Evolutionary conservation across 1,284 basidiomycete species (phyloP).

Genomic region (Rugiboletus extremiorientalis): DNA sequence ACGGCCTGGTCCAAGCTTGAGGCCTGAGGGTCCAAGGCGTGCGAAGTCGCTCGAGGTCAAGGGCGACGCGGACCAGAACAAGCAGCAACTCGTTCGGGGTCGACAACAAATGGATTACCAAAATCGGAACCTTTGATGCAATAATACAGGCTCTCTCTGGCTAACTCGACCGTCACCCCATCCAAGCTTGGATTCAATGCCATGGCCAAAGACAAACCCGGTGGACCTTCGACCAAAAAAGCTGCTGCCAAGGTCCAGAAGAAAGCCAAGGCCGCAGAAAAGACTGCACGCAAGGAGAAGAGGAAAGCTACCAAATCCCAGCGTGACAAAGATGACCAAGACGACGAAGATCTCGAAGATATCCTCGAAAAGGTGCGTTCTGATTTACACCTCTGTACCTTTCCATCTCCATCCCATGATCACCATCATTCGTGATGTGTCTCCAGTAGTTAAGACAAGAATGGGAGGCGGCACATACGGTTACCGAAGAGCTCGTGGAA

Average conservation of each 20-base stretch:
- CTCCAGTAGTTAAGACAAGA: conserved; percentile 67
- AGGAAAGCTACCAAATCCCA: conserved; percentile 53
- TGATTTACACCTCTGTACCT: not conserved
- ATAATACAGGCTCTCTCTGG: too few species aligned
- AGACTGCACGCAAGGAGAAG: conserved; percentile 68
- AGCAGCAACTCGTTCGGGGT: too few species aligned
- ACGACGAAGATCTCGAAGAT: conserved; percentile 77
- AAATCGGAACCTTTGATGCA: too few species aligned
- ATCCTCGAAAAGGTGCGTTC: conserved; percentile 70
- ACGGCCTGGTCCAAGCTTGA: too few species aligned
- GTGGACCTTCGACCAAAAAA: conserved; percentile 44
- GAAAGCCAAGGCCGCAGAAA: conserved; percentile 69
- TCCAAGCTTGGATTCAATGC: not conserved
- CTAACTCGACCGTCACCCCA: too few species aligned
- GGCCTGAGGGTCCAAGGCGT: too few species aligned
- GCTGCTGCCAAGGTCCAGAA: conserved; percentile 62
- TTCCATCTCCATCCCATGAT: not conserved
- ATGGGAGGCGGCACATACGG: conserved; percentile 73
- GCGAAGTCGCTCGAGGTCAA: too few species aligned
- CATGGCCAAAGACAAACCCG: conserved; percentile 23
- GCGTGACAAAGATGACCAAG: conserved; percentile 53
- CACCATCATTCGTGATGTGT: not conserved
- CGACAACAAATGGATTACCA: too few species aligned
- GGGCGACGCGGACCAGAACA: too few species aligned
- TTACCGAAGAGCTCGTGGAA: conserved; percentile 74